Conservation (phyloP, 495 filamentous ascomycete genomes). For the Pseudoneurospora amorphoporcata region DNA sequence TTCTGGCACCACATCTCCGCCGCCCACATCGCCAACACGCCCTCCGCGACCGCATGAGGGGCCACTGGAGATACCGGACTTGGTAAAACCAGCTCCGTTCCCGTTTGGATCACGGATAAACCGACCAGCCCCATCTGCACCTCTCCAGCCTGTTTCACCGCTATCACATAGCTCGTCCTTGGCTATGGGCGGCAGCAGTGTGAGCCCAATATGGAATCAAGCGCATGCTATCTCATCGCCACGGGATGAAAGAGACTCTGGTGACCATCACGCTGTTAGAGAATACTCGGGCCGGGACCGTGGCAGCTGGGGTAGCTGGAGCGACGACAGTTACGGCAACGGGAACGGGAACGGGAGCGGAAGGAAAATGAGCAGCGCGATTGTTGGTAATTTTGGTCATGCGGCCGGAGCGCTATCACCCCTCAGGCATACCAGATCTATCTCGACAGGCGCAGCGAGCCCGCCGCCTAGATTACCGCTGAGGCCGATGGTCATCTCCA, state of each 20-base stretch:
- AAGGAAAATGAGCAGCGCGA: neutral
- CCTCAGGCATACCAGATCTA: neutral
- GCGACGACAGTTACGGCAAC: neutral
- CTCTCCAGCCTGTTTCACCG: constrained; percentile 4
- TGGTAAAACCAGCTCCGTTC: constrained; percentile 15
- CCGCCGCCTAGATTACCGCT: neutral
- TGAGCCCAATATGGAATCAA: neutral
- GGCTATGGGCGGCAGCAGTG: constrained; percentile 5
- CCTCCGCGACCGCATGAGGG: constrained; percentile 23
- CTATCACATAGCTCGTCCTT: neutral
- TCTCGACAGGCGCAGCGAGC: neutral
- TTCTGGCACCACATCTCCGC: neutral
- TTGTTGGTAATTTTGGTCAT: neutral
- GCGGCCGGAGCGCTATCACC: neutral
- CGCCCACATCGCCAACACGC: constrained; percentile 14
- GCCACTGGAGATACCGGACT: constrained; percentile 21
- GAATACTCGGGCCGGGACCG: neutral
- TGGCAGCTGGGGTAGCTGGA: neutral
- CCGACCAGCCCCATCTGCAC: constrained; percentile 9
- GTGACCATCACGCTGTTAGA: neutral
- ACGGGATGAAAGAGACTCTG: neutral
- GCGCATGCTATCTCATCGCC: neutral
- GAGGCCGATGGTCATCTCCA: neutral
- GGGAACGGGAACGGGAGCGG: neutral
- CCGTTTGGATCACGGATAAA: constrained; percentile 10